Percentiles rank a stretch among this genome's conserved stretches.
Conservation (phyloP, 163 green algal species). For the Prototheca stagnorum region DNA sequence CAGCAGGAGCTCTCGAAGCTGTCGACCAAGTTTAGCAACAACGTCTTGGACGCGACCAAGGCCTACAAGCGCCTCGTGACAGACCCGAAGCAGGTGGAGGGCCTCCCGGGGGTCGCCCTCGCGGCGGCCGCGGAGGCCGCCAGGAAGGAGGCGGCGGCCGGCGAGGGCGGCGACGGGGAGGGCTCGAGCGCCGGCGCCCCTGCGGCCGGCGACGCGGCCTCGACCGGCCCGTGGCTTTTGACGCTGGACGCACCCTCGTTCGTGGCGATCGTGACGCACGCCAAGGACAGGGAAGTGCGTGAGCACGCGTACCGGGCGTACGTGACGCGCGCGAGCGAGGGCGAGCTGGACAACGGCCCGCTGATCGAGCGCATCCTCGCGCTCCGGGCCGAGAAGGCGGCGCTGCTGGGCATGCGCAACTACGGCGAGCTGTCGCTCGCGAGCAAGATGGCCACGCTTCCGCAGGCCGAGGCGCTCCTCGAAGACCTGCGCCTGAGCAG, state of each 20-base stretch:
- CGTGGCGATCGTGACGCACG: conserved; percentile 24
- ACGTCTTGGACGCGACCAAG: conserved; percentile 78
- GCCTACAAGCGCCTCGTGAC: conserved; percentile 77
- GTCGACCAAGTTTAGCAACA: conserved; percentile 80
- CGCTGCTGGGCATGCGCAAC: conserved; percentile 73
- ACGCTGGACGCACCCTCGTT: conserved; percentile 4
- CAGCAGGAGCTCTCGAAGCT: conserved; percentile 82
- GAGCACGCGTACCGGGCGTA: conserved; percentile 79
- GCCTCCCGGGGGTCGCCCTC: conserved; percentile 65
- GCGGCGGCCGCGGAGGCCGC: conserved; percentile 63
- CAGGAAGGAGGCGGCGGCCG: conserved; percentile 36
- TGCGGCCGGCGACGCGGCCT: conserved; percentile 82
- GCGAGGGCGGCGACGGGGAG: conserved; percentile 36
- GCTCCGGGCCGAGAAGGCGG: conserved; percentile 70
- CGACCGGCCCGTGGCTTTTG: conserved; percentile 58
- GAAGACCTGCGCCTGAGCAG: conserved; percentile 70
- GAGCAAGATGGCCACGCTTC: conserved; percentile 69
- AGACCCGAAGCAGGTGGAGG: conserved; percentile 60
- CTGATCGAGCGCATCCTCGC: conserved; percentile 63
- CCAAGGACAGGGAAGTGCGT: conserved; percentile 3
- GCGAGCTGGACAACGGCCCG: conserved; percentile 73
- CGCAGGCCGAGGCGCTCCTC: conserved; percentile 63
- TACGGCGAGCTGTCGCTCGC: conserved; percentile 76
- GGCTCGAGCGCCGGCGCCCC: conserved; percentile 10
- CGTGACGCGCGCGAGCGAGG: conserved; percentile 57